Percentiles rank a stretch among this genome's conserved stretches.
These are phyloP conservation scores for Clavispora vitiphila DNA, from an alignment of 805 yeast genomes.

Conservation along the genomic window DNA sequence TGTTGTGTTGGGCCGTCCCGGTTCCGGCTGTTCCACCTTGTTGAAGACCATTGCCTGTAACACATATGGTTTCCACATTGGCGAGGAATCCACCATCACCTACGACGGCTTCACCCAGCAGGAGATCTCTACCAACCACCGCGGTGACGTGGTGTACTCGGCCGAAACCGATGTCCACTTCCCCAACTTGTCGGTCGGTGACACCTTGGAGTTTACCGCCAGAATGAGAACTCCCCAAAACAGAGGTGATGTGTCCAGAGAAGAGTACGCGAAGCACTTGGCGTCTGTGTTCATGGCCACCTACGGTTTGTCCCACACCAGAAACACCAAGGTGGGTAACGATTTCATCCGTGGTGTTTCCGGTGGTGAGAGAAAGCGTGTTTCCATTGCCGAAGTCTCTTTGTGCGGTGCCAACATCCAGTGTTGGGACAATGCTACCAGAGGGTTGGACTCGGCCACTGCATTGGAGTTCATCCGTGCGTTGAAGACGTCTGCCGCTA, in stretches of 20 bases:
- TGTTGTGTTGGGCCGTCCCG: conserved; percentile 76
- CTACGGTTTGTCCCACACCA: conserved; percentile 50
- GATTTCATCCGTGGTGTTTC: conserved; percentile 65
- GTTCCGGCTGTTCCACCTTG: conserved; percentile 73
- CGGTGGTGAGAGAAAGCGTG: conserved; percentile 72
- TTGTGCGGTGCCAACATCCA: conserved; percentile 44
- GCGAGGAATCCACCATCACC: conserved; percentile 39
- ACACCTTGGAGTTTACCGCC: conserved; percentile 63
- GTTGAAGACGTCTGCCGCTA: conserved; percentile 50
- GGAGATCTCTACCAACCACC: conserved; percentile 47
- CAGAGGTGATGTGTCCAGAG: conserved; percentile 57
- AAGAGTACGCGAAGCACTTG: conserved; percentile 42
- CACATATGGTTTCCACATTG: conserved; percentile 55
- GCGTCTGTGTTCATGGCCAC: conserved; percentile 41
- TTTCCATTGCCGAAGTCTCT: conserved; percentile 62
- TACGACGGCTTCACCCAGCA: conserved; percentile 52
- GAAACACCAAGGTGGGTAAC: conserved; percentile 57
- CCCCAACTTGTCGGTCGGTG: conserved; percentile 63
- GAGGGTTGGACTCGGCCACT: conserved; percentile 68
- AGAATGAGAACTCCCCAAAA: conserved; percentile 56
- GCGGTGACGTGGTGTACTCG: conserved; percentile 68
- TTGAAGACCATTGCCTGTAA: conserved; percentile 61
- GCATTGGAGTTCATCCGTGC: conserved; percentile 63
- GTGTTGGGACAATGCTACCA: conserved; percentile 67
- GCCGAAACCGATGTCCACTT: conserved; percentile 67